Evolutionary conservation across 225 moss, liverwort and hornwort genomes (phyloP).

Genomic region (Lunularia cruciata): DNA sequence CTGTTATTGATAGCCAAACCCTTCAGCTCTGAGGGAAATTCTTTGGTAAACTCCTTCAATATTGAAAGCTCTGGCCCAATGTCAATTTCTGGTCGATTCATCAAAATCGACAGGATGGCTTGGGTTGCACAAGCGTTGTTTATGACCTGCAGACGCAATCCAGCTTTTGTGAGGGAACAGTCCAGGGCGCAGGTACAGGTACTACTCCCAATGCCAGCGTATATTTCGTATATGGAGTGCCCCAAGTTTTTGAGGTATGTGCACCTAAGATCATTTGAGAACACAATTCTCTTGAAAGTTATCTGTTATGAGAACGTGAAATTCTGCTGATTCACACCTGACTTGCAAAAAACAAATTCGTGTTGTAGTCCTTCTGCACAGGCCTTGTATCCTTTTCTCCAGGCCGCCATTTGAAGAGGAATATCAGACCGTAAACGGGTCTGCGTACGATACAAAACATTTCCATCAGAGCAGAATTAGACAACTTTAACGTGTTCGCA

Average conservation of each 20-base stretch:
- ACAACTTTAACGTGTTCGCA: background rate
- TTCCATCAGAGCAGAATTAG: background rate
- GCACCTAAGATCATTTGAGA: no score
- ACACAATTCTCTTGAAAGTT: no score
- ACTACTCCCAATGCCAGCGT: background rate
- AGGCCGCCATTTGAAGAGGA: slow-evolving; percentile 98
- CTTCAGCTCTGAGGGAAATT: slow-evolving; percentile 81
- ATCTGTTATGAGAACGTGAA: no score
- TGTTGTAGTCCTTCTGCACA: slow-evolving; percentile 67
- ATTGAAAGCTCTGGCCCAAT: slow-evolving; percentile 78
- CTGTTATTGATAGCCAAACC: slow-evolving; percentile 96
- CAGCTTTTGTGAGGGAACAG: no score
- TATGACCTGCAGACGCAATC: slow-evolving; percentile 59
- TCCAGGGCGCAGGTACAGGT: no score
- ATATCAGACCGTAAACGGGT: slow-evolving; percentile 94
- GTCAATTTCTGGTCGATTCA: slow-evolving; percentile 92
- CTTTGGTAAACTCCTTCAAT: slow-evolving; percentile 82
- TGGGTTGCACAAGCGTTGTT: slow-evolving; percentile 99
- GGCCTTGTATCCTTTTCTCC: slow-evolving; percentile 89
- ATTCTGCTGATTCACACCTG: slow-evolving; percentile 55
- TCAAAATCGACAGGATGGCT: slow-evolving; percentile 91
- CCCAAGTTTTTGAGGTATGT: no score
- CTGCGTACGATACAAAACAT: slow-evolving; percentile 36
- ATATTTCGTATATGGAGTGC: background rate
- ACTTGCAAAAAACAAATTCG: slow-evolving; percentile 90